phyloP scores from a whole-genome alignment of 2,329 filamentous ascomycete genomes.

The Chaetothyriales sp. region DNA sequence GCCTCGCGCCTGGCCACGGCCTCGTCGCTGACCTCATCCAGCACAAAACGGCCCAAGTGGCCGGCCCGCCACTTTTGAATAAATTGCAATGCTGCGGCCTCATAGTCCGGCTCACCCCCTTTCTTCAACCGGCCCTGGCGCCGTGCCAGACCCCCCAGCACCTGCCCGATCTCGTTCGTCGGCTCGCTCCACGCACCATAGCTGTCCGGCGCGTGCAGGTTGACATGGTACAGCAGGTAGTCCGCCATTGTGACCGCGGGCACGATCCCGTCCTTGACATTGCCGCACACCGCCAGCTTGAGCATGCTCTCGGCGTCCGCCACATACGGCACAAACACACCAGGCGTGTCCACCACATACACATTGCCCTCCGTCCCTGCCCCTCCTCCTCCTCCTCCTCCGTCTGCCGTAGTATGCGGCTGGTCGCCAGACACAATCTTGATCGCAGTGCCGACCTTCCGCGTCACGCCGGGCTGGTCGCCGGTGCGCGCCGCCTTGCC shows the following conservation, averaged over 20 bases:
- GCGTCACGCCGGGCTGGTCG: slow-evolving; percentile 73
- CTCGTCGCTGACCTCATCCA: slow-evolving; percentile 59
- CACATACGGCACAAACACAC: slow-evolving; percentile 89
- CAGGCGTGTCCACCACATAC: slow-evolving; percentile 81
- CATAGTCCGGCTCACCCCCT: slow-evolving; percentile 54
- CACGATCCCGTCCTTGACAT: slow-evolving; percentile 79
- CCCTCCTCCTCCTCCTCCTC: slow-evolving; percentile 19
- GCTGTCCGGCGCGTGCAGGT: slow-evolving; percentile 45
- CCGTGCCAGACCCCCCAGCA: slow-evolving; percentile 55
- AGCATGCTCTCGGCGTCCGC: slow-evolving; percentile 76
- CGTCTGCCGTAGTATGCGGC: not conserved
- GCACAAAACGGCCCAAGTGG: slow-evolving; percentile 55
- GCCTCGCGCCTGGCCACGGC: slow-evolving; percentile 35
- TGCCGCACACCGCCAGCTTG: slow-evolving; percentile 80
- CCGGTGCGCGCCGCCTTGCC: slow-evolving; percentile 69
- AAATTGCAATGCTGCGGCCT: slow-evolving; percentile 63
- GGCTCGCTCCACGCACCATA: slow-evolving; percentile 53
- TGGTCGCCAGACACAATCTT: slow-evolving; percentile 55
- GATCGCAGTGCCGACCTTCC: slow-evolving; percentile 68
- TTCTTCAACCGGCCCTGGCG: slow-evolving; percentile 62
- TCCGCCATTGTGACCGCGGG: slow-evolving; percentile 65
- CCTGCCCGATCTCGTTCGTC: slow-evolving; percentile 67
- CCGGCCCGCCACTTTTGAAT: slow-evolving; percentile 72
- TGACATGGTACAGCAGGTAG: slow-evolving; percentile 76
- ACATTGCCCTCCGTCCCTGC: slow-evolving; percentile 38